Evolutionary conservation across 768 basidiomycete genomes (phyloP).

Genomic region (Mrakia blollopis): DNA sequence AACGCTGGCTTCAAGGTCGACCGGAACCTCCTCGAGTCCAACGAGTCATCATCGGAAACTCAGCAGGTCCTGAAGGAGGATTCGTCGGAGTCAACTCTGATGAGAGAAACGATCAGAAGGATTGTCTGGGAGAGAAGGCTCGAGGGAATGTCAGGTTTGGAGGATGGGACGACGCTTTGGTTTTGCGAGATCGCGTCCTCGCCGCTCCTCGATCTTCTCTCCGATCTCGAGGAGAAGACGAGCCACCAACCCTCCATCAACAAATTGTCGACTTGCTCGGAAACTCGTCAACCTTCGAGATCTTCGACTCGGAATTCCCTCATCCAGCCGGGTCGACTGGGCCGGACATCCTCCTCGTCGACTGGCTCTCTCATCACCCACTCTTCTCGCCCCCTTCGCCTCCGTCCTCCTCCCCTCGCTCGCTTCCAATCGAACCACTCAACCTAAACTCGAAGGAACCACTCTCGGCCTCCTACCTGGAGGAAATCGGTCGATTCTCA

Average conservation of each 20-base stretch:
- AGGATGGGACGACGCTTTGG: neutral
- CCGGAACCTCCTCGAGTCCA: neutral
- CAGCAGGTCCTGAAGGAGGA: neutral
- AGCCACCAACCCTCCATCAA: neutral
- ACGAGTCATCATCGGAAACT: neutral
- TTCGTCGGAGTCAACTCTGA: neutral
- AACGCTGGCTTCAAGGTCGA: neutral
- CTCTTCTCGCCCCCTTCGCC: neutral
- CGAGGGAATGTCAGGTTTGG: neutral
- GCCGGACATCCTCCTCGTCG: conserved; percentile 3
- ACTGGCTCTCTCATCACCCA: neutral
- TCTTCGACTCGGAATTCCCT: neutral
- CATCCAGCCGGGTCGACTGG: neutral
- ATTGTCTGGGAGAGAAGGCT: neutral
- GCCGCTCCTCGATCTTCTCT: neutral
- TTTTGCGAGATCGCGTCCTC: neutral
- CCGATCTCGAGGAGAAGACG: neutral
- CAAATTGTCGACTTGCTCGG: neutral
- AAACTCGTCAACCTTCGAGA: neutral
- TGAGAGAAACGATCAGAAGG: neutral
- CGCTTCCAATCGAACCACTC: neutral
- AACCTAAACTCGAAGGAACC: too few species aligned
- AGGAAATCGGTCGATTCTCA: neutral
- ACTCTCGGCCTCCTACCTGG: too few species aligned
- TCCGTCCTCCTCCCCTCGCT: neutral